These are phyloP conservation scores for Xylaria hypoxylon DNA, from an alignment of 2,329 filamentous ascomycete species.

Conservation along the genomic window DNA sequence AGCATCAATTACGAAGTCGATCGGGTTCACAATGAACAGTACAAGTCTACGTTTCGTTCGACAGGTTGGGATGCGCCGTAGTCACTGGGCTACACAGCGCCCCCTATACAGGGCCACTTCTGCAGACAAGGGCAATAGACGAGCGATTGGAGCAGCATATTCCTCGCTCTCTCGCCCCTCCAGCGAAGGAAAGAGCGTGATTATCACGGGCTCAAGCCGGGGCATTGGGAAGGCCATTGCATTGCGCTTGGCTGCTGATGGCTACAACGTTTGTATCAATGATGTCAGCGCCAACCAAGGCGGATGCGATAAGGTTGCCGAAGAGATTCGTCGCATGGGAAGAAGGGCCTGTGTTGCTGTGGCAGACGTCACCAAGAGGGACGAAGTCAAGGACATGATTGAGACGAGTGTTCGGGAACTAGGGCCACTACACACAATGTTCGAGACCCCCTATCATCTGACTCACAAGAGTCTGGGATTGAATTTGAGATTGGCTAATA, in stretches of 20 bases:
- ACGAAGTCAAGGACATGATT: conserved; percentile 64
- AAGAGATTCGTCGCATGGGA: conserved; percentile 64
- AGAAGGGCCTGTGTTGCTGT: conserved; percentile 65
- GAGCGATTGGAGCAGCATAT: conserved; percentile 27
- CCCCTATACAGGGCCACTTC: background rate
- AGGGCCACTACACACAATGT: conserved; percentile 61
- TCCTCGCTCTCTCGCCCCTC: conserved; percentile 40
- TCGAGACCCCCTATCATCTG: background rate
- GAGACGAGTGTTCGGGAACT: conserved; percentile 62
- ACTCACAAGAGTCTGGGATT: background rate
- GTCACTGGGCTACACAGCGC: background rate
- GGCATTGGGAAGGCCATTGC: conserved; percentile 71
- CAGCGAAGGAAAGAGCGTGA: conserved; percentile 42
- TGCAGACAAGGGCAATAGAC: background rate
- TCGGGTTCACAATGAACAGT: conserved; percentile 1
- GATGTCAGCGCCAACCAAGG: conserved; percentile 66
- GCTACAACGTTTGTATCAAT: conserved; percentile 75
- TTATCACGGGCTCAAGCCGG: conserved; percentile 48
- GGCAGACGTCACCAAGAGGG: conserved; percentile 70
- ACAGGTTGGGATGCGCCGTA: conserved; percentile 3
- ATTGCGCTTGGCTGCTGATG: conserved; percentile 71
- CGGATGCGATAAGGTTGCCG: conserved; percentile 63
- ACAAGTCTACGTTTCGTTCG: conserved; percentile 10
- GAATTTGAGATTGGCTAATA: background rate
- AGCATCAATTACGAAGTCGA: background rate